A percentile compares a stretch with the other conserved stretches of the same genome.
phyloP scores from a whole-genome alignment of 768 basidiomycete genomes.

The Lactarius pseudohatsudake region DNA sequence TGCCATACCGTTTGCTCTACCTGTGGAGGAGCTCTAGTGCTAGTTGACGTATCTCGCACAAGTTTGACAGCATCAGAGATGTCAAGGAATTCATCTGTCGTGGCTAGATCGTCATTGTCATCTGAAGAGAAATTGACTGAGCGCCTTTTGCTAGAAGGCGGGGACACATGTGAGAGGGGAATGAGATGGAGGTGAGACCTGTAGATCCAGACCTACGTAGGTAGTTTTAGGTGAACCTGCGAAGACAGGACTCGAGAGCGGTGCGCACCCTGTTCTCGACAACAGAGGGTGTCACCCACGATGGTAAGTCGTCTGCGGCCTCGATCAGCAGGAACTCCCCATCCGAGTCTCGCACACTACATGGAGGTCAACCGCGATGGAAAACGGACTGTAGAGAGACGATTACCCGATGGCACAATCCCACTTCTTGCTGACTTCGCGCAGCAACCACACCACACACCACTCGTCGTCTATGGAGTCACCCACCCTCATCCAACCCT shows the following conservation, averaged over 20 bases:
- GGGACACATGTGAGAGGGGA: slow-evolving; percentile 74
- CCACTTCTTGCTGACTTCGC: slow-evolving; percentile 74
- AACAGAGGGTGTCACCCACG: slow-evolving; percentile 90
- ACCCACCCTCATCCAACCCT: slow-evolving; percentile 88
- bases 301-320: slow-evolving; percentile 84
- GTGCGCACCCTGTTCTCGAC: slow-evolving; percentile 86
- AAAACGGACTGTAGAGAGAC: slow-evolving; percentile 6
- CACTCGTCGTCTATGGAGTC: slow-evolving; percentile 99
- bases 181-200: slow-evolving; percentile 81
- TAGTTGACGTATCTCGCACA: slow-evolving; percentile 50
- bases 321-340: slow-evolving; percentile 97
- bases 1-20: slow-evolving; percentile 71
- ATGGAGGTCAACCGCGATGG: not conserved
- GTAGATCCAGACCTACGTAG: slow-evolving; percentile 86
- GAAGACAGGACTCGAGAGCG: slow-evolving; percentile 26
- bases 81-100: slow-evolving; percentile 52
- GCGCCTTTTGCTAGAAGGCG: slow-evolving; percentile 53
- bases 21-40: slow-evolving; percentile 58
- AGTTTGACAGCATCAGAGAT: slow-evolving; percentile 62
- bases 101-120: slow-evolving; percentile 43
- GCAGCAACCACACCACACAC: slow-evolving; percentile 88
- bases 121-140: slow-evolving; percentile 50
- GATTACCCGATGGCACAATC: slow-evolving; percentile 76
- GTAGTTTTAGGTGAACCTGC: slow-evolving; percentile 12
- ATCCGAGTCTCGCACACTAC: slow-evolving; percentile 81